Conservation (phyloP, 306 rosid genomes). For the Malus orientalis region DNA sequence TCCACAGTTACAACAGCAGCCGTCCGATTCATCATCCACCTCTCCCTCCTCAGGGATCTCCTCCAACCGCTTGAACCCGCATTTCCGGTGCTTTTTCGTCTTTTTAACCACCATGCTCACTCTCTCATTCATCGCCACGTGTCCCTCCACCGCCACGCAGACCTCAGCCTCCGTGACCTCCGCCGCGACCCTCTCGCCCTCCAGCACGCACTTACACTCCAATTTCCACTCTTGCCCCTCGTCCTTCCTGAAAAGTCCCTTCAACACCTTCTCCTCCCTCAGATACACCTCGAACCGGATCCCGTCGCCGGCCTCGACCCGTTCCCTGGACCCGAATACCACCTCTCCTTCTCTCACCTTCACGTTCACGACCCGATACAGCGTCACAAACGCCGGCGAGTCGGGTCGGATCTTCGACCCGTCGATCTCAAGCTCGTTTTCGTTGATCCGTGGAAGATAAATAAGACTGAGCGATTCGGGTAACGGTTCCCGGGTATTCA, state of each 20-base stretch:
- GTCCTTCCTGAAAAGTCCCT: conserved; percentile 31
- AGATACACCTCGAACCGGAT: conserved; percentile 32
- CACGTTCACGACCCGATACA: conserved; percentile 23
- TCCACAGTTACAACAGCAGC: conserved; percentile 4
- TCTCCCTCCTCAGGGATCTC: conserved; percentile 44
- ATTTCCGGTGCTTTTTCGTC: conserved; percentile 3
- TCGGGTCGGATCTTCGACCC: conserved; percentile 35
- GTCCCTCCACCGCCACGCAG: conserved; percentile 40
- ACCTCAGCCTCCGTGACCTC: conserved; percentile 23
- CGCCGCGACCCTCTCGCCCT: conserved; percentile 4
- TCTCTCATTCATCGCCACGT: conserved; percentile 28
- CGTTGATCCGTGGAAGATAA: conserved; percentile 37
- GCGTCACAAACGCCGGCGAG: conserved; percentile 30
- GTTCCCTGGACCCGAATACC: conserved; percentile 33
- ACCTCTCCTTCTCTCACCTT: neutral
- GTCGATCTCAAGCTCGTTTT: conserved; percentile 20
- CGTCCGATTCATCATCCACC: conserved; percentile 18
- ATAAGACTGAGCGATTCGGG: conserved; percentile 38
- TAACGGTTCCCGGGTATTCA: neutral
- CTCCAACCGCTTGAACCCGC: conserved; percentile 22
- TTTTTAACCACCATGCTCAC: conserved; percentile 20
- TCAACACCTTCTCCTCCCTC: conserved; percentile 35
- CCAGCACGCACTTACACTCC: conserved; percentile 33
- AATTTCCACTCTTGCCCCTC: conserved; percentile 30
- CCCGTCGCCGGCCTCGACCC: conserved; percentile 31